Evolutionary conservation across 2,329 filamentous ascomycete species (phyloP).

Genomic region (Thielaviopsis euricoi): DNA sequence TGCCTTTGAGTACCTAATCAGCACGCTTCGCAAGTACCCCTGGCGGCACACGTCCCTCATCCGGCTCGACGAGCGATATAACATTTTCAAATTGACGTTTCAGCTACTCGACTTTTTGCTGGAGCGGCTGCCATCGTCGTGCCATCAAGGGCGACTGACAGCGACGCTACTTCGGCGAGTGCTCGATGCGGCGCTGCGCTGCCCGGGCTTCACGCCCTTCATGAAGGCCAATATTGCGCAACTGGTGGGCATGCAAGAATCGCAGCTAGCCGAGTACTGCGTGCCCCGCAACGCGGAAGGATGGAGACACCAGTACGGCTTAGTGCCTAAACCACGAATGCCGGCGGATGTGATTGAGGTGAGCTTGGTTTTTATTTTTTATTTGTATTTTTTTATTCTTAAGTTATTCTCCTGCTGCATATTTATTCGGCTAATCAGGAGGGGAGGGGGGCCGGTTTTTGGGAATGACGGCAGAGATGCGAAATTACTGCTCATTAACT

Average conservation of each 20-base stretch:
- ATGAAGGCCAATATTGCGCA: constrained; percentile 43
- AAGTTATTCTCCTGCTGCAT: not conserved
- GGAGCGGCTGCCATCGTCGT: constrained; percentile 23
- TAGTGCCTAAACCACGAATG: constrained; percentile 31
- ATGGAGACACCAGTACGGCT: constrained; percentile 37
- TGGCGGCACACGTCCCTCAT: constrained; percentile 42
- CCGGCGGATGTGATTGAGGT: constrained; percentile 40
- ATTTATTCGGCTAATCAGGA: not conserved
- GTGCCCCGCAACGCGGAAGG: constrained; percentile 30
- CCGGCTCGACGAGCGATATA: constrained; percentile 38
- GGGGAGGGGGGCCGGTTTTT: not conserved
- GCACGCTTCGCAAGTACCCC: constrained; percentile 44
- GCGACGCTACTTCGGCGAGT: constrained; percentile 36
- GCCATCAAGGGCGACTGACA: constrained; percentile 31
- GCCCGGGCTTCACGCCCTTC: constrained; percentile 42
- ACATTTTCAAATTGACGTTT: constrained; percentile 33
- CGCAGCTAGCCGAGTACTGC: constrained; percentile 23
- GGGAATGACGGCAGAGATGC: not conserved
- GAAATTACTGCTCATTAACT: not conserved
- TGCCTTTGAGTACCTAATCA: constrained; percentile 49
- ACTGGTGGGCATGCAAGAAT: constrained; percentile 22
- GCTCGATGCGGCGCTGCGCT: constrained; percentile 33
- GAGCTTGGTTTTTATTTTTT: too few relatives aligned
- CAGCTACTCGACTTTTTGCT: constrained; percentile 32
- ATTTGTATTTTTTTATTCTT: too few relatives aligned